These are phyloP conservation scores for Penicillium palitans DNA, from an alignment of 2,329 filamentous ascomycete species.

Conservation along the genomic window DNA sequence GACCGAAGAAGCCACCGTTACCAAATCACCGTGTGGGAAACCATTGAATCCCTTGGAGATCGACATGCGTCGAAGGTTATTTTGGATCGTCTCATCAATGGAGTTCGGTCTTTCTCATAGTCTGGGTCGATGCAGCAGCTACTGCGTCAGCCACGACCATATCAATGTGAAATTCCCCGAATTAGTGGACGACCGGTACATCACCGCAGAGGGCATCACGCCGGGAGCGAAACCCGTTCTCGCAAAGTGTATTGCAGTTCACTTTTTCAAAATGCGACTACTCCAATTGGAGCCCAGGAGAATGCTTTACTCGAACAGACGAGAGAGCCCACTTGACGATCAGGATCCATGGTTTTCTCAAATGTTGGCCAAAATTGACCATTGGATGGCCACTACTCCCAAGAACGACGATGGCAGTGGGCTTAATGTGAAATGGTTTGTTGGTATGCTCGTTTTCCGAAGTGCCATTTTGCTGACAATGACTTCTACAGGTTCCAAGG, in stretches of 20 bases:
- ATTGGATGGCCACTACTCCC: slow-evolving; percentile 77
- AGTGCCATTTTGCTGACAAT: background rate
- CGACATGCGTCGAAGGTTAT: slow-evolving; percentile 84
- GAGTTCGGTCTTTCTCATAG: slow-evolving; percentile 85
- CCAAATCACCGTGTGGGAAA: slow-evolving; percentile 59
- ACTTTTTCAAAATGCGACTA: slow-evolving; percentile 89
- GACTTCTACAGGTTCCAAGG: slow-evolving; percentile 55
- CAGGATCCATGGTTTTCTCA: slow-evolving; percentile 81
- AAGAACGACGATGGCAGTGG: slow-evolving; percentile 66
- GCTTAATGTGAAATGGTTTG: slow-evolving; percentile 79
- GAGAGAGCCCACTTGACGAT: slow-evolving; percentile 72
- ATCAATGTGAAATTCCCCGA: slow-evolving; percentile 86
- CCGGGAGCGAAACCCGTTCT: slow-evolving; percentile 69
- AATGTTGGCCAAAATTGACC: slow-evolving; percentile 75
- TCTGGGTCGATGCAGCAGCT: slow-evolving; percentile 81
- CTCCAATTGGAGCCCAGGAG: slow-evolving; percentile 85
- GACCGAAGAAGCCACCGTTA: slow-evolving; percentile 85
- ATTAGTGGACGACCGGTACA: slow-evolving; percentile 76
- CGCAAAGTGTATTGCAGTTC: slow-evolving; percentile 85
- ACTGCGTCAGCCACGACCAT: slow-evolving; percentile 77
- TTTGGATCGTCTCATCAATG: slow-evolving; percentile 86
- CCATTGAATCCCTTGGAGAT: slow-evolving; percentile 70
- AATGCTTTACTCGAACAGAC: slow-evolving; percentile 81
- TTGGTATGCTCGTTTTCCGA: slow-evolving; percentile 11
- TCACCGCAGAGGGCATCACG: slow-evolving; percentile 73